Conservation (phyloP, 306 rosid species). For the Rosa persica region DNA sequence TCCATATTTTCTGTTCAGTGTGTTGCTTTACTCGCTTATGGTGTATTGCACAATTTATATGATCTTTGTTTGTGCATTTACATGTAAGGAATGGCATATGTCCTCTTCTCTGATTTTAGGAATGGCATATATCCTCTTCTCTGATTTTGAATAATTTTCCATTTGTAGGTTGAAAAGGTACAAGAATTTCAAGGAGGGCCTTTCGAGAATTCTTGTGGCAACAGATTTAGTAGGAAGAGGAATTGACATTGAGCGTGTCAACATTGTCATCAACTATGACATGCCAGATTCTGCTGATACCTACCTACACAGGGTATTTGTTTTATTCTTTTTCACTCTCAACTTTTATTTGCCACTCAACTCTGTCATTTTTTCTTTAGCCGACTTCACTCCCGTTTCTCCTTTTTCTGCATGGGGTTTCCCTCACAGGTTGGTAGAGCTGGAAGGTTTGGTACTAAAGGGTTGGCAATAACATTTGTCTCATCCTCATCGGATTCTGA, state of each 20-base stretch:
- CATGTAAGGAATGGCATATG: background rate
- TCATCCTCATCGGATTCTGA: slow-evolving; percentile 86
- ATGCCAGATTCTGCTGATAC: slow-evolving; percentile 80
- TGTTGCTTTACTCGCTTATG: background rate
- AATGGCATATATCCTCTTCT: background rate
- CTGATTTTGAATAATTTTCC: slow-evolving; percentile 1
- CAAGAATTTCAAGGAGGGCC: slow-evolving; percentile 78
- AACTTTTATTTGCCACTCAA: background rate
- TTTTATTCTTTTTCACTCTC: background rate
- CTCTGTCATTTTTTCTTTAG: background rate
- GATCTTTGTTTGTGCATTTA: background rate
- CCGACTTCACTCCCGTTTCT: background rate
- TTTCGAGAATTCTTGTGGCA: slow-evolving; percentile 76
- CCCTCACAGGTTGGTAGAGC: slow-evolving; percentile 86
- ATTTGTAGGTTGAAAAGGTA: slow-evolving; percentile 65
- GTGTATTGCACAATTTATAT: background rate
- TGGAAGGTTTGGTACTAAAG: slow-evolving; percentile 97
- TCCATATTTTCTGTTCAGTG: background rate
- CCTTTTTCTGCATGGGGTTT: background rate
- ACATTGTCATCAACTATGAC: slow-evolving; percentile 78
- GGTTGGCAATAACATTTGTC: slow-evolving; percentile 96
- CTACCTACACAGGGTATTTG: slow-evolving; percentile 68
- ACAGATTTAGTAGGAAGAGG: slow-evolving; percentile 86
- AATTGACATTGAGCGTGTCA: slow-evolving; percentile 81
- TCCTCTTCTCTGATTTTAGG: too few relatives aligned